A percentile compares a stretch with the other conserved stretches of the same genome.
phyloP scores from a whole-genome alignment of 2,329 filamentous ascomycete species.

The Pseudogymnoascus sp. region DNA sequence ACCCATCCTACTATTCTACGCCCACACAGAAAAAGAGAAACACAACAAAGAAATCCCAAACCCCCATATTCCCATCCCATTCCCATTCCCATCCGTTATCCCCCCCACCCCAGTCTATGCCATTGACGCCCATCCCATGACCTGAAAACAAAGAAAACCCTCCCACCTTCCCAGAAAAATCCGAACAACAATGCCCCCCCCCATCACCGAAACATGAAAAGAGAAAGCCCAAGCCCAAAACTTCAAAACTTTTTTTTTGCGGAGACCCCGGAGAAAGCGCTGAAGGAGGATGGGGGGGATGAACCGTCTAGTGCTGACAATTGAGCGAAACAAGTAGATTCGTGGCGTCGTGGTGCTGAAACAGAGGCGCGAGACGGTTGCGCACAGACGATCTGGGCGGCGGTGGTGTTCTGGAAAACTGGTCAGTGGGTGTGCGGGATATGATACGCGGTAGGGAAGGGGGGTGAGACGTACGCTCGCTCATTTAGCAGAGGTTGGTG shows the following conservation, averaged over 20 bases:
- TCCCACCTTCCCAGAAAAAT: neutral
- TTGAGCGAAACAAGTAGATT: constrained; percentile 4
- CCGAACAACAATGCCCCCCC: neutral
- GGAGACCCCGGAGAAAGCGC: neutral
- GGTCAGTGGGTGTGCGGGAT: neutral
- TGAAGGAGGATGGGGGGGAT: neutral
- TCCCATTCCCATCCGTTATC: too few species aligned
- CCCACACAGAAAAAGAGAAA: neutral
- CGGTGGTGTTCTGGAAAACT: neutral
- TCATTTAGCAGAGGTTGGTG: constrained; percentile 18
- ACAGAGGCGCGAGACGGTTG: neutral
- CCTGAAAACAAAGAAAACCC: neutral
- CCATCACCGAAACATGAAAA: neutral
- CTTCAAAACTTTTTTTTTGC: neutral
- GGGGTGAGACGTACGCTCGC: neutral
- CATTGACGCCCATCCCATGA: neutral
- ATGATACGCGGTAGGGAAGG: neutral
- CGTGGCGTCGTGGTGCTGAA: constrained; percentile 7
- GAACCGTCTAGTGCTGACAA: neutral
- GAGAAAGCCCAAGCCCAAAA: neutral
- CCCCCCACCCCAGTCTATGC: neutral
- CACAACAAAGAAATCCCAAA: neutral
- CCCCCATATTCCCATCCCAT: neutral
- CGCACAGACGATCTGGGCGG: constrained; percentile 1
- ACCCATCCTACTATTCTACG: neutral